These are phyloP conservation scores for Aspergillus incahuasiensis DNA, from an alignment of 495 filamentous ascomycete genomes.

Conservation along the genomic window DNA sequence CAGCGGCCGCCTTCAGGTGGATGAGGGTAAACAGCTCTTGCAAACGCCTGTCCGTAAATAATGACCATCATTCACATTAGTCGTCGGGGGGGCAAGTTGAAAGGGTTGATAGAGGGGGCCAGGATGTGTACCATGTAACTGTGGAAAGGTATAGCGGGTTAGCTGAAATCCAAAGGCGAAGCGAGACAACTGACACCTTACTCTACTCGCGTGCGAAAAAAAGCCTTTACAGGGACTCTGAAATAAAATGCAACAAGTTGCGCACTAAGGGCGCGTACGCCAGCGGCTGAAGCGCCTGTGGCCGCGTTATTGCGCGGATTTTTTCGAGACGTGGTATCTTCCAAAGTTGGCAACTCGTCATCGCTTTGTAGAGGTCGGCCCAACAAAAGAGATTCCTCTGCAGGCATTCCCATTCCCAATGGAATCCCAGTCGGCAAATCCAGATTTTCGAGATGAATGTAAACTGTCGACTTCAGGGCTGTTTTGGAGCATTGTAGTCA, in stretches of 20 bases:
- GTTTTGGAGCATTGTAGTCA: background rate
- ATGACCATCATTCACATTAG: conserved; percentile 17
- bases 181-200: conserved; percentile 42
- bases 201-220: conserved; percentile 84
- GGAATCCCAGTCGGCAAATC: background rate
- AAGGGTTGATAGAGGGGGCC: background rate
- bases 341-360: conserved; percentile 2
- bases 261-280: conserved; percentile 72
- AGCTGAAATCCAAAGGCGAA: conserved; percentile 13
- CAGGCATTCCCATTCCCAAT: background rate
- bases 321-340: conserved; percentile 19
- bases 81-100: conserved; percentile 12
- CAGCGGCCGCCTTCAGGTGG: conserved; percentile 51
- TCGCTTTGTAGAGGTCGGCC: background rate
- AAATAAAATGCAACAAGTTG: conserved; percentile 86
- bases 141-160: conserved; percentile 13
- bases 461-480: background rate
- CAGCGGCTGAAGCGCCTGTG: conserved; percentile 69
- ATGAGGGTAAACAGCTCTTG: conserved; percentile 62
- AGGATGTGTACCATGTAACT: conserved; percentile 54
- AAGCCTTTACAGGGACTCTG: conserved; percentile 80
- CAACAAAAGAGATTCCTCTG: background rate
- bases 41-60: conserved; percentile 49
- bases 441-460: background rate
- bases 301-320: conserved; percentile 64